Conservation (phyloP, 306 rosid genomes). For the Quercus rubra region DNA sequence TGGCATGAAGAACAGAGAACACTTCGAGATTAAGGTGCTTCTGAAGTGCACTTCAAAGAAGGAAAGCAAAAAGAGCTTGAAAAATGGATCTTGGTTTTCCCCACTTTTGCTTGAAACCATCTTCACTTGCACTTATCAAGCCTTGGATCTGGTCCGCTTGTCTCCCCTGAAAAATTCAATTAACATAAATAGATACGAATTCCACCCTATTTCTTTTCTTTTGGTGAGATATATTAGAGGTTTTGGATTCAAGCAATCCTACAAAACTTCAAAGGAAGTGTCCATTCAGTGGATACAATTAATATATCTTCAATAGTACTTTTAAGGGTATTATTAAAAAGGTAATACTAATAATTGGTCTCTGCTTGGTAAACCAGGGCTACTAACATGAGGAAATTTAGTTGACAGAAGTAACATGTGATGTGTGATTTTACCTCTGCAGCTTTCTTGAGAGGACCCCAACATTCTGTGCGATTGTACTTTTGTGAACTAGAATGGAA, state of each 20-base stretch:
- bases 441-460: constrained; percentile 90
- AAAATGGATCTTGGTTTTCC: constrained; percentile 64
- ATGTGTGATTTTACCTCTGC: constrained; percentile 47
- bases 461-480: constrained; percentile 80
- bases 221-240: not conserved
- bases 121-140: constrained; percentile 33
- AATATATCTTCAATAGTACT: not conserved
- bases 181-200: not conserved
- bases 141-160: constrained; percentile 49
- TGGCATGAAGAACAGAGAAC: constrained; percentile 15
- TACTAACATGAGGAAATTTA: not conserved
- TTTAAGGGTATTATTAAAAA: not conserved
- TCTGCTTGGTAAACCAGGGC: not conserved
- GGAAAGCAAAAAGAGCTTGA: constrained; percentile 86
- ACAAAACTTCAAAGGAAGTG: not conserved
- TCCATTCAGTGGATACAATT: not conserved
- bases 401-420: not conserved
- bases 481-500: constrained; percentile 80
- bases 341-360: not conserved
- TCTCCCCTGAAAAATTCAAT: constrained; percentile 42
- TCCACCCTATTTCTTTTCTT: not conserved
- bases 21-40: constrained; percentile 15
- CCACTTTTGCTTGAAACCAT: constrained; percentile 37
- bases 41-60: constrained; percentile 50
- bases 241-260: not conserved